These are phyloP conservation scores for Holtermanniella nyarrowii DNA, from an alignment of 768 basidiomycete species.

Conservation along the genomic window DNA sequence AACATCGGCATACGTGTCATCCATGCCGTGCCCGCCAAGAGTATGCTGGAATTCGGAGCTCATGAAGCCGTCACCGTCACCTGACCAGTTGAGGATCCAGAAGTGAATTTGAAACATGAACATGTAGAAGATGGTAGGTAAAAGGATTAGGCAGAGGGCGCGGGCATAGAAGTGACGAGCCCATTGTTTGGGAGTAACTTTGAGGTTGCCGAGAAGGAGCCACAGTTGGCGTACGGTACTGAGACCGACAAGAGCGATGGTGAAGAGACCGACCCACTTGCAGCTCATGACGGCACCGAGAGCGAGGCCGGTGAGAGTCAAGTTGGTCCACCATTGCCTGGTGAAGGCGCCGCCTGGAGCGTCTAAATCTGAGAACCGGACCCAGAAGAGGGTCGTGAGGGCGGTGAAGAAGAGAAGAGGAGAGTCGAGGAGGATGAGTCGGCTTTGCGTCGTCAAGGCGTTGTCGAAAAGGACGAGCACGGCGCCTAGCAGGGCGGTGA, in stretches of 20 bases:
- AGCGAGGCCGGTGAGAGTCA: constrained; percentile 70
- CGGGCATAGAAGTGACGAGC: constrained; percentile 77
- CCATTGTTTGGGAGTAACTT: constrained; percentile 64
- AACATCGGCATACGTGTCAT: constrained; percentile 85
- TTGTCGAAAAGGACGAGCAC: constrained; percentile 95
- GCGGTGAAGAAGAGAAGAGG: constrained; percentile 98
- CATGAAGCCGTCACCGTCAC: constrained; percentile 99
- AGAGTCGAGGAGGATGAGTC: constrained; percentile 93
- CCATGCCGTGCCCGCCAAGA: constrained; percentile 75
- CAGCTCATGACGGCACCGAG: constrained; percentile 87
- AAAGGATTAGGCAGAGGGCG: constrained; percentile 73
- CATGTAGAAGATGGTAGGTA: constrained; percentile 89
- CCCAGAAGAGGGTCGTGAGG: constrained; percentile 74
- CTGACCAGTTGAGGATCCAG: constrained; percentile 71
- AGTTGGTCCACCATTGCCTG: constrained; percentile 84
- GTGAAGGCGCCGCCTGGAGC: constrained; percentile 54
- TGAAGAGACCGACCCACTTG: constrained; percentile 98
- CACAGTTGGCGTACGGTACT: constrained; percentile 79
- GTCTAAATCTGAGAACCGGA: constrained; percentile 84
- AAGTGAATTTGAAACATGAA: constrained; percentile 94
- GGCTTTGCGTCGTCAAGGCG: constrained; percentile 85
- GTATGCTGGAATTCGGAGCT: constrained; percentile 98
- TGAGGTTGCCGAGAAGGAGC: constrained; percentile 75
- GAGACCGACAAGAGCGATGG: constrained; percentile 83
- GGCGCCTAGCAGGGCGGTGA: constrained; percentile 81